Percentiles rank a stretch among this genome's conserved stretches.
These are phyloP conservation scores for Aureobasidium lini DNA, from an alignment of 2,329 filamentous ascomycete genomes.

Conservation along the genomic window DNA sequence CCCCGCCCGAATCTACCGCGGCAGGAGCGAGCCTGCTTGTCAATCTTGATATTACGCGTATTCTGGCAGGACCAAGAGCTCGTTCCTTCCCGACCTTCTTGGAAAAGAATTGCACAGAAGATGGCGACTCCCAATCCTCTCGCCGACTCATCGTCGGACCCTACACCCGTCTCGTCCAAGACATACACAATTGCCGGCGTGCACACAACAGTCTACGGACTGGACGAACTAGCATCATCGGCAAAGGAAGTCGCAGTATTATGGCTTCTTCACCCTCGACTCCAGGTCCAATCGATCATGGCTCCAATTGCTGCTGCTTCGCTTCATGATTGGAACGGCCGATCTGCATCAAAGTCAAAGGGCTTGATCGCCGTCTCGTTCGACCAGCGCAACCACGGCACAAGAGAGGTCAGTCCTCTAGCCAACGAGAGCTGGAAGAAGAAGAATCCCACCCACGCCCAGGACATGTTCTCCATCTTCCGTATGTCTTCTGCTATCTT, in stretches of 20 bases:
- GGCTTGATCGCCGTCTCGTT: constrained; percentile 77
- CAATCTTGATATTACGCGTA: too few species aligned
- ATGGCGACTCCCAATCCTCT: constrained; percentile 8
- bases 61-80: not conserved
- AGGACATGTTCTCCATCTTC: constrained; percentile 83
- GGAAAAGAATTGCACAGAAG: not conserved
- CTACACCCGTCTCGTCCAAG: constrained; percentile 49
- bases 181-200: constrained; percentile 71
- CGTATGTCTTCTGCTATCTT: constrained; percentile 36
- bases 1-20: constrained; percentile 4
- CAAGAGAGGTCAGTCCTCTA: constrained; percentile 55
- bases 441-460: constrained; percentile 73
- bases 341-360: constrained; percentile 28
- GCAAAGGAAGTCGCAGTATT: constrained; percentile 60
- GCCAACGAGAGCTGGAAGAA: constrained; percentile 73
- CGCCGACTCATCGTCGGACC: not conserved
- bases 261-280: constrained; percentile 85
- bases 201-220: constrained; percentile 70
- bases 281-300: constrained; percentile 67
- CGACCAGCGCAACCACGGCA: constrained; percentile 90
- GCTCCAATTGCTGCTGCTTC: constrained; percentile 60
- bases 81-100: not conserved
- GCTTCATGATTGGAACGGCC: constrained; percentile 60
- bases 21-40: not conserved
- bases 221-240: constrained; percentile 58